Conservation (phyloP, 2,329 filamentous ascomycete genomes). For the Tolypocladium capitatum region DNA sequence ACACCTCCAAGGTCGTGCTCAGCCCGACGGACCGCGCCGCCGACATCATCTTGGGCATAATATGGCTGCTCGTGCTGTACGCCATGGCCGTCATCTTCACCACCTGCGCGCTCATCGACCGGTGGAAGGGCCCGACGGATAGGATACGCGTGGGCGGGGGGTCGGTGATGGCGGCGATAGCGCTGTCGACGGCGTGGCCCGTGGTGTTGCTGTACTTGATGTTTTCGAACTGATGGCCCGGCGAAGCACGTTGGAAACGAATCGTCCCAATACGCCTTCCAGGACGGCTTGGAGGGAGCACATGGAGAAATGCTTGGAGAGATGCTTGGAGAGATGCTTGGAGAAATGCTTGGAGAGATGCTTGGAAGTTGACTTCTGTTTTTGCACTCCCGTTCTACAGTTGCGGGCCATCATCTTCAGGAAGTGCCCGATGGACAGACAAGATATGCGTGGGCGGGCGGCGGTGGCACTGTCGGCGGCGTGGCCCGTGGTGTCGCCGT, state of each 20-base stretch:
- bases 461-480: no score
- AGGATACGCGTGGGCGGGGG: slow-evolving; percentile 15
- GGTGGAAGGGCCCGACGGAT: slow-evolving; percentile 27
- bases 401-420: no score
- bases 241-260: background rate
- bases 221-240: slow-evolving; percentile 6
- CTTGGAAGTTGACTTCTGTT: background rate
- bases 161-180: slow-evolving; percentile 16
- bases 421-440: no score
- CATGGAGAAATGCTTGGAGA: background rate
- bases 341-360: background rate
- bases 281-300: no score
- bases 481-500: no score
- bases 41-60: slow-evolving; percentile 18
- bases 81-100: slow-evolving; percentile 27
- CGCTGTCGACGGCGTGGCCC: slow-evolving; percentile 22
- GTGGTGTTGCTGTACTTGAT: slow-evolving; percentile 21
- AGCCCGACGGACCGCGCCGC: slow-evolving; percentile 16
- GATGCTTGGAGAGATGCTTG: no score
- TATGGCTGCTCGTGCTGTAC: slow-evolving; percentile 23
- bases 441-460: no score
- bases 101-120: slow-evolving; percentile 26
- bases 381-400: no score
- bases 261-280: no score
- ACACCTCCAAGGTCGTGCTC: slow-evolving; percentile 22